phyloP scores from a whole-genome alignment of 192 early-diverging fungal genomes.

The Geranomyces michiganensis region DNA sequence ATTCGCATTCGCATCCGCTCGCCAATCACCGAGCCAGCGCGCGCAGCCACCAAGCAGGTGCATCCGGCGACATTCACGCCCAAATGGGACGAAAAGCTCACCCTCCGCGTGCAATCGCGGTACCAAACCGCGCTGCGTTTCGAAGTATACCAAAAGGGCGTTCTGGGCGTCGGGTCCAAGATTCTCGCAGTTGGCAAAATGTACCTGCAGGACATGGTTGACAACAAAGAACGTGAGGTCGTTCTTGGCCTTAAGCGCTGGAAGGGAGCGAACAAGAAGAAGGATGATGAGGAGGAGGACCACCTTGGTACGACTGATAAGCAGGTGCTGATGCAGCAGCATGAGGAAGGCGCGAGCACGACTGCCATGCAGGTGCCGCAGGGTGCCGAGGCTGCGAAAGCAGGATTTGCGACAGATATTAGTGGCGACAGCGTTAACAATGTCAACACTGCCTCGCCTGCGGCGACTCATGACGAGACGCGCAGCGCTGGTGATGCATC shows the following conservation, averaged over 20 bases:
- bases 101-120: conserved; percentile 11
- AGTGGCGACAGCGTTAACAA: not conserved
- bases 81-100: conserved; percentile 18
- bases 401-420: conserved; percentile 19
- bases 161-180: conserved; percentile 6
- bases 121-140: conserved; percentile 37
- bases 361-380: conserved; percentile 1
- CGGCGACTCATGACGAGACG: not conserved
- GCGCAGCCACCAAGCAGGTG: conserved; percentile 1
- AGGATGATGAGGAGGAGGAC: conserved; percentile 21
- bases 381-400: conserved; percentile 14
- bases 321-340: not conserved
- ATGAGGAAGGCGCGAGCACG: not conserved
- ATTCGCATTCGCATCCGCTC: conserved; percentile 19
- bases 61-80: conserved; percentile 21
- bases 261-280: conserved; percentile 6
- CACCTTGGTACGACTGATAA: conserved; percentile 19
- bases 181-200: conserved; percentile 32
- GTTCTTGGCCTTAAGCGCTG: conserved; percentile 24
- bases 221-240: conserved; percentile 15
- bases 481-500: not conserved
- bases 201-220: conserved; percentile 31
- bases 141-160: conserved; percentile 28
- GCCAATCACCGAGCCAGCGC: conserved; percentile 21
- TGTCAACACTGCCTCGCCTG: no score